Evolutionary conservation across 2,329 filamentous ascomycete genomes (phyloP), one percentile per base, ranked within the genome.

Genomic region (Scolecobasidium constrictum): DNA sequence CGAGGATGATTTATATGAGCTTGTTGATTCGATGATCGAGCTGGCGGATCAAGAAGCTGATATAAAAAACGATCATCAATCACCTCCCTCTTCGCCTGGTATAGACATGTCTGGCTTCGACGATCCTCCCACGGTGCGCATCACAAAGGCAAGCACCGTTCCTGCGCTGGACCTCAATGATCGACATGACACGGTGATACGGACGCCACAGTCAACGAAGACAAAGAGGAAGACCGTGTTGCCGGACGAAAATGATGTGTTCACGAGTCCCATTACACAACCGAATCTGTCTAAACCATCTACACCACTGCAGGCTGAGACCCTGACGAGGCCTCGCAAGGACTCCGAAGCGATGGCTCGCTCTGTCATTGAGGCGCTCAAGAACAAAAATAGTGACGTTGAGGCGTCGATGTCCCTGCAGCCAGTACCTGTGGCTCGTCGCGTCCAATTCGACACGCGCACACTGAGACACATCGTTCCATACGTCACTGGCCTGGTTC

Each of bases 21-120:
- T 92, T 57, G 85, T 86, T 1, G 83, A 92, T 57, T 84, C 83
- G 12, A 88, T 93, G 62, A 92, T 93, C 56, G 82, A 84, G 23
- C 66, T 93, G n/a, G 86, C 85, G 36, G 78, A 78, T 36, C 68
- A 80, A 48, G 75, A 80, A 50, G 73, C 75, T 37, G 74, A 78
- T 19, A 53, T 63, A 23, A 62, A 66, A 6, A 67, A 69, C 23
- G 67, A 68, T 31, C 61, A 66, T 26, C 76, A 73, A 5, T 58
- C 60, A 23, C 73, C 73, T 5, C 65, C 66, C 2, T 78, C 75
- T 2, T 69, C 68, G 12, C 72, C 75, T 3, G 71, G 68, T 7
- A 73, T 75, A 50, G 75, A 77, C 50, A 71, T 73, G 48, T 69
- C 72, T 51, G 69, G 68, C 38, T 77, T 76, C 43, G 74, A 78